These are phyloP conservation scores for Hypericum androsaemum DNA, from an alignment of 345 rosid species.

Conservation along the genomic window DNA sequence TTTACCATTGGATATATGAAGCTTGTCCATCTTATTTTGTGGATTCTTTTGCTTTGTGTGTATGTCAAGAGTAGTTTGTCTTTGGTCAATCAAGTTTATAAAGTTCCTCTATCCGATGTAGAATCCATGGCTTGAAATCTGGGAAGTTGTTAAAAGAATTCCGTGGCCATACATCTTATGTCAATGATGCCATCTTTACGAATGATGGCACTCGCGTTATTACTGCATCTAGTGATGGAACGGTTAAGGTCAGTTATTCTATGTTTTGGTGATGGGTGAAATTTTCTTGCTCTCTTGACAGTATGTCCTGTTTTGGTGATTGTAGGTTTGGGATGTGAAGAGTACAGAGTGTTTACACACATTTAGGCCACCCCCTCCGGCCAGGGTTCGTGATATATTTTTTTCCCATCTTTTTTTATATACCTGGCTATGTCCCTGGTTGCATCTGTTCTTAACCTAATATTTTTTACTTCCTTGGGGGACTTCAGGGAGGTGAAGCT, in stretches of 20 bases:
- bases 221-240: constrained; percentile 90
- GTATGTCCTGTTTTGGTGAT: constrained; percentile 2
- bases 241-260: constrained; percentile 50
- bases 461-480: constrained; percentile 10
- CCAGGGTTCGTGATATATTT: constrained; percentile 42
- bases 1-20: too few relatives aligned
- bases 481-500: constrained; percentile 81
- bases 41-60: not conserved
- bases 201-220: constrained; percentile 79
- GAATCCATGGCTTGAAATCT: constrained; percentile 95
- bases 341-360: constrained; percentile 91
- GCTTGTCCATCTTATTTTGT: not conserved
- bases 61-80: not conserved
- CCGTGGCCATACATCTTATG: constrained; percentile 81
- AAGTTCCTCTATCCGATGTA: constrained; percentile 21
- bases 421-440: not conserved
- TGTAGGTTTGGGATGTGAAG: constrained; percentile 93
- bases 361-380: constrained; percentile 87
- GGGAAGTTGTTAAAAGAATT: constrained; percentile 94
- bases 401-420: constrained; percentile 6
- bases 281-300: constrained; percentile 4
- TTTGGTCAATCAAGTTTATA: not conserved
- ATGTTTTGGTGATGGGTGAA: not conserved
- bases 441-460: not conserved
- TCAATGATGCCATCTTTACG: constrained; percentile 88